phyloP scores from a whole-genome alignment of 1,139 yeast species.

The Lodderomyces margitis region DNA sequence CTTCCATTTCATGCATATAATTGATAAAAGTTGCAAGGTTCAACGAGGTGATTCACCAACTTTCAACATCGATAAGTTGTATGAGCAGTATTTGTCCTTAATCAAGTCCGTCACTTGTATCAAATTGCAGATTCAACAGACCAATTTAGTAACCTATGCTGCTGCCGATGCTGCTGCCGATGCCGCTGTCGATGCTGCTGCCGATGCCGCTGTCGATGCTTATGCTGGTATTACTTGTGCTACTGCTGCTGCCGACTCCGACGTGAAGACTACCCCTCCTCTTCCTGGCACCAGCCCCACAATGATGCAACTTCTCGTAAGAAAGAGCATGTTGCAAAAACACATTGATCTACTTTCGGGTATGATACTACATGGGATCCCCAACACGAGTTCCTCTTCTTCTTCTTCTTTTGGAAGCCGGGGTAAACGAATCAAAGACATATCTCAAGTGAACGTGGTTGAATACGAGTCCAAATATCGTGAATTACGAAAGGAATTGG shows the following conservation, averaged over 20 bases:
- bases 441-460: neutral
- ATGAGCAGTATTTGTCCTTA: neutral
- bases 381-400: too few species aligned
- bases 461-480: neutral
- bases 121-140: neutral
- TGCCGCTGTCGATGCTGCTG: neutral
- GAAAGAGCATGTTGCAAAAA: neutral
- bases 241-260: too few species aligned
- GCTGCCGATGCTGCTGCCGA: too few species aligned
- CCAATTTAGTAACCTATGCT: neutral
- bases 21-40: slow-evolving; percentile 2
- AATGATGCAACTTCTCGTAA: neutral
- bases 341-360: neutral
- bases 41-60: slow-evolving; percentile 6
- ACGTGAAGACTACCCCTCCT: too few species aligned
- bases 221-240: too few species aligned
- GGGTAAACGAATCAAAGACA: neutral
- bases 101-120: neutral
- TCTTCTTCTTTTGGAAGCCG: too few species aligned
- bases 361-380: neutral
- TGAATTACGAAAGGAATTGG: neutral
- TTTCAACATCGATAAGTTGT: slow-evolving; percentile 5
- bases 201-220: too few species aligned
- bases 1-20: neutral
- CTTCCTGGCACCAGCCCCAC: too few species aligned